Evolutionary conservation across 169 alveolate genomes (phyloP), one percentile per base, ranked within the genome.

Genomic region (Plasmodium gonderi): DNA sequence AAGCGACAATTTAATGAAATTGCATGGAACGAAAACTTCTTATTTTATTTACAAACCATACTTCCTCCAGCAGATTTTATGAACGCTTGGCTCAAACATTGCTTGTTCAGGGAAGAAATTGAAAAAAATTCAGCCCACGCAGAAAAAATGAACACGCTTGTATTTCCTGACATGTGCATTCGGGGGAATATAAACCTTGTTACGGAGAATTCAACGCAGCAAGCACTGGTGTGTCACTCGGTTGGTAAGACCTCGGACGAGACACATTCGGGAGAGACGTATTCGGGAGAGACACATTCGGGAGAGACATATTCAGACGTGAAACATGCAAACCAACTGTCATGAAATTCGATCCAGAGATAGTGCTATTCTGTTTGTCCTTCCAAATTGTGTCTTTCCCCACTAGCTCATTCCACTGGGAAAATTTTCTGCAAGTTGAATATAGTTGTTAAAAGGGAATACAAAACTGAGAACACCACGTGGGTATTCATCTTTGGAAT

Each of bases 21-120:
- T n/a, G 96, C 92, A 44, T 96, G 97, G 97, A 89, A 95, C 31
- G 98, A 96, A 79, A 90, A 93, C 0, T 95, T 95, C 68, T 76
- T 96, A 33, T 95, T 83, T 77, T 95, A 94, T 42, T 94, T 92
- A 14, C 97, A 95, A 54, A 91, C 96, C 9, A 92, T 96, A 23
- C 81, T 96, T 7, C 98, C 98, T 17, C 97, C 98, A 12, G 98
- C 98, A 29, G 98, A 96, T 81, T 96, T 94, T 79, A 89, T 96
- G 85, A 87, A 91, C 79, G 97, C 98, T 17, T 96, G 98, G 98
- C 91, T 85, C 12, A 85, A 75, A 9, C 92, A 85, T 64, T 85
- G 92, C 42, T 74, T 51, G 79, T 54, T 38, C 29, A 23, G 92
- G 23, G 80, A 72, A 60, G 89, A 85, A 54, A 75, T 85, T 60